Evolutionary conservation across 345 rosid species (phyloP).

Genomic region (Dipteronia dyeriana): DNA sequence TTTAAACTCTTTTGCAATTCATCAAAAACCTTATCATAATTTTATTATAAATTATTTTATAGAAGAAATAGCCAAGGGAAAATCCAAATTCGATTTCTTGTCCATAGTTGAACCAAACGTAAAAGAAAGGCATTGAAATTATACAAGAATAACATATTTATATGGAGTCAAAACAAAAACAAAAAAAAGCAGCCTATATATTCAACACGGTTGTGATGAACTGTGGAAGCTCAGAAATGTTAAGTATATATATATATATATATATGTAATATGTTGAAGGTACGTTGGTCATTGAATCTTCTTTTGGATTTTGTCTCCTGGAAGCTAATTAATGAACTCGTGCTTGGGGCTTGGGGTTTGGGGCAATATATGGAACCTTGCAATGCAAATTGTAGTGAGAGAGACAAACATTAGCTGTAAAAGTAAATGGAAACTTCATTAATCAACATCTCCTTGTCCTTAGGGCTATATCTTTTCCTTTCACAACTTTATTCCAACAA

Average conservation of each 20-base stretch:
- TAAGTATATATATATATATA: too few species aligned
- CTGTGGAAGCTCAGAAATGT: constrained; percentile 11
- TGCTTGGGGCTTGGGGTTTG: constrained; percentile 30
- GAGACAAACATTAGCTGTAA: neutral
- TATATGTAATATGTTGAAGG: neutral
- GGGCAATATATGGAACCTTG: constrained; percentile 16
- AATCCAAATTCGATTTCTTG: neutral
- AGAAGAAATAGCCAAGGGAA: neutral
- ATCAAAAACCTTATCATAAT: neutral
- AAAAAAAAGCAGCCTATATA: constrained; percentile 3
- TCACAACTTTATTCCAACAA: neutral
- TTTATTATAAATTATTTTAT: too few species aligned
- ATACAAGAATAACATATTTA: neutral
- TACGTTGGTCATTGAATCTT: constrained; percentile 20
- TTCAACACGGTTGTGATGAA: constrained; percentile 29
- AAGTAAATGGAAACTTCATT: constrained; percentile 29
- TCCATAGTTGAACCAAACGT: neutral
- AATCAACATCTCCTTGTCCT: constrained; percentile 21
- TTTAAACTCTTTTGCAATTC: too few species aligned
- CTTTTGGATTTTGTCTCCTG: constrained; percentile 23
- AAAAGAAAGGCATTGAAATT: neutral
- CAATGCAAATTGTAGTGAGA: constrained; percentile 12
- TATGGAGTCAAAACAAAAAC: constrained; percentile 20
- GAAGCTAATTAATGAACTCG: constrained; percentile 22
- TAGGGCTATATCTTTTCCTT: neutral